Evolutionary conservation across 2,329 filamentous ascomycete species (phyloP).

Genomic region (Diaporthe citriasiana): DNA sequence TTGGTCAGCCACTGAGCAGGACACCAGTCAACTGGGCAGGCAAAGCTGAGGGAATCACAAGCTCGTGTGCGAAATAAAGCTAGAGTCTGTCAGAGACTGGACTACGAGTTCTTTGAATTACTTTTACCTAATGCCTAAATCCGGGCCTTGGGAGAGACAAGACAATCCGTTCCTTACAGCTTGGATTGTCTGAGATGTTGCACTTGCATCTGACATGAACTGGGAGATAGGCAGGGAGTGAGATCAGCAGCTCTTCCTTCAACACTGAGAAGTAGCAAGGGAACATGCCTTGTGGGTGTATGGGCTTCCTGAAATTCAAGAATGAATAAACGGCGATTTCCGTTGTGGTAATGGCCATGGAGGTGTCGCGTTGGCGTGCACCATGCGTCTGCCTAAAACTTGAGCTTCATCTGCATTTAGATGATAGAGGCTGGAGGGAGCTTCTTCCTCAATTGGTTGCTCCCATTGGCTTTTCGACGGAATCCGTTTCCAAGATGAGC

Average conservation of each 20-base stretch:
- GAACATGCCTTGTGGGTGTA: background rate
- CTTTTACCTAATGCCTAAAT: background rate
- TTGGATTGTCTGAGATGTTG: background rate
- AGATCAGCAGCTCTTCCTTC: background rate
- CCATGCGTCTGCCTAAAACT: background rate
- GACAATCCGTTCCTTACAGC: background rate
- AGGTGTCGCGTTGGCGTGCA: background rate
- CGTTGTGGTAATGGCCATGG: background rate
- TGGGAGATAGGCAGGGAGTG: too few species aligned
- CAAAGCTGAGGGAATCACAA: background rate
- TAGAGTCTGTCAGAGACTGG: background rate
- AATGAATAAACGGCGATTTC: background rate
- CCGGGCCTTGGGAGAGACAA: background rate
- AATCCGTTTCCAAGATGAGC: background rate
- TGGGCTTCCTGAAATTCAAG: background rate
- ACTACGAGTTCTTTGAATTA: background rate
- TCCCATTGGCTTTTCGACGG: background rate
- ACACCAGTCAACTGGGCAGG: background rate
- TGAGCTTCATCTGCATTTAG: background rate
- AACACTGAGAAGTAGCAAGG: background rate
- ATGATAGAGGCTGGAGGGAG: background rate
- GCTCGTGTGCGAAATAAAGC: background rate
- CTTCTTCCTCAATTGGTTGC: background rate
- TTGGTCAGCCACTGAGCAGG: too few species aligned
- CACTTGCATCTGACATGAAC: too few species aligned